phyloP scores from a whole-genome alignment of 768 basidiomycete species.

The Mycena albidolilacea region DNA sequence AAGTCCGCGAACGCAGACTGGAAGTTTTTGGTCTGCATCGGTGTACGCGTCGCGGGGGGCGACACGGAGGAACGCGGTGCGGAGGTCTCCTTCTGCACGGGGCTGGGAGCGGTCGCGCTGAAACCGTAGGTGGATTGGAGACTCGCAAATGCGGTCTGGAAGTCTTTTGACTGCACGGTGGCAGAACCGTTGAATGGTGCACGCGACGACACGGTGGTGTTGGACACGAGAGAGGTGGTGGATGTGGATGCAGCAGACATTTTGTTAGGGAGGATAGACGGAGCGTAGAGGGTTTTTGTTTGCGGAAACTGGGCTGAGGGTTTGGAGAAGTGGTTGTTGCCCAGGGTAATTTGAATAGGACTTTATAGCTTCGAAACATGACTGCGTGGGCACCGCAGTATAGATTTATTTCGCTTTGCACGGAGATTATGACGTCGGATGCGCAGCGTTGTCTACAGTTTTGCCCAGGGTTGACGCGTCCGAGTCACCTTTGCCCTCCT shows the following conservation, averaged over 20 bases:
- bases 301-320: too few species aligned
- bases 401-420: too few species aligned
- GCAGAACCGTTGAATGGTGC: conserved; percentile 5
- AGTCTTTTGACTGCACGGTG: conserved; percentile 22
- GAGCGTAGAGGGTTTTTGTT: not conserved
- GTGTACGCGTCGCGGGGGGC: not conserved
- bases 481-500: too few species aligned
- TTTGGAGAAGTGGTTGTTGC: too few species aligned
- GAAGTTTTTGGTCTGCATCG: not conserved
- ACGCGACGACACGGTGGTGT: conserved; percentile 30
- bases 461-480: too few species aligned
- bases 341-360: too few species aligned
- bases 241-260: conserved; percentile 24
- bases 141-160: conserved; percentile 23
- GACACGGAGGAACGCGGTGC: not conserved
- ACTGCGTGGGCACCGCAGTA: too few species aligned
- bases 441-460: too few species aligned
- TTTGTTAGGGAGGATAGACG: not conserved
- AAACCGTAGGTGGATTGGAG: conserved; percentile 38
- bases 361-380: too few species aligned
- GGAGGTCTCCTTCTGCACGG: conserved; percentile 12
- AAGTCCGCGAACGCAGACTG: conserved; percentile 18
- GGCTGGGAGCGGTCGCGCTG: conserved; percentile 12
- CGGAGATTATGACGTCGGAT: too few species aligned
- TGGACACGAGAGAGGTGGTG: conserved; percentile 29